These are phyloP conservation scores for Chrysosporium keratinophilum DNA, from an alignment of 2,329 filamentous ascomycete genomes.

Conservation along the genomic window DNA sequence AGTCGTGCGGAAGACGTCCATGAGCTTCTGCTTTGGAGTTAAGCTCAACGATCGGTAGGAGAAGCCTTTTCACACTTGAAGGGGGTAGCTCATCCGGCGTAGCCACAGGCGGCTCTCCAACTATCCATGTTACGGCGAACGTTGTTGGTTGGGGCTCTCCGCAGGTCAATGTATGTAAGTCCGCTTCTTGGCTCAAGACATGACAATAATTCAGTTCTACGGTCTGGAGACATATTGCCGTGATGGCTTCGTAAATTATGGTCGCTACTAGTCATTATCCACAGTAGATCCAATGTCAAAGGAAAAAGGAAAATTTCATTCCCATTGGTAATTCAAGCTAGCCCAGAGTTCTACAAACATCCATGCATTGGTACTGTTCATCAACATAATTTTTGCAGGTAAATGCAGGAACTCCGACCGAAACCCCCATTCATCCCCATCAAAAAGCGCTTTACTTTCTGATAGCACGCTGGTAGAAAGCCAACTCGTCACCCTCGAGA, in stretches of 20 bases:
- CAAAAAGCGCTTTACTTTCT: slow-evolving; percentile 65
- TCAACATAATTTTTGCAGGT: slow-evolving; percentile 23
- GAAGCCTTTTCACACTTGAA: too few relatives aligned
- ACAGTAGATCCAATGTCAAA: not conserved
- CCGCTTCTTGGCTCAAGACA: too few relatives aligned
- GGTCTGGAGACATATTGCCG: not conserved
- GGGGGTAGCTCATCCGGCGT: too few relatives aligned
- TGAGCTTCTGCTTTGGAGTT: too few relatives aligned
- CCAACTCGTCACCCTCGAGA: slow-evolving; percentile 97
- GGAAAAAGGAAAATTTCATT: slow-evolving; percentile 21
- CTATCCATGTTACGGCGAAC: too few relatives aligned
- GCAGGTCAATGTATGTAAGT: too few relatives aligned
- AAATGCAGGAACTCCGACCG: slow-evolving; percentile 32
- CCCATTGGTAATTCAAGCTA: slow-evolving; percentile 27
- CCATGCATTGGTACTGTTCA: slow-evolving; percentile 19
- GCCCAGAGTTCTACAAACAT: slow-evolving; percentile 34
- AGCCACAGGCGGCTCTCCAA: too few relatives aligned
- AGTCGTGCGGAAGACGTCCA: too few relatives aligned
- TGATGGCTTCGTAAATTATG: too few relatives aligned
- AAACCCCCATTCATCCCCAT: slow-evolving; percentile 17
- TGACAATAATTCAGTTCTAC: too few relatives aligned
- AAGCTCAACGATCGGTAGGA: too few relatives aligned
- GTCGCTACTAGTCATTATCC: not conserved
- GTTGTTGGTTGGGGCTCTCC: too few relatives aligned
- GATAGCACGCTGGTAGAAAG: slow-evolving; percentile 99